Conservation (phyloP, 176 grass and related monocot genomes). For the Avena eriantha region DNA sequence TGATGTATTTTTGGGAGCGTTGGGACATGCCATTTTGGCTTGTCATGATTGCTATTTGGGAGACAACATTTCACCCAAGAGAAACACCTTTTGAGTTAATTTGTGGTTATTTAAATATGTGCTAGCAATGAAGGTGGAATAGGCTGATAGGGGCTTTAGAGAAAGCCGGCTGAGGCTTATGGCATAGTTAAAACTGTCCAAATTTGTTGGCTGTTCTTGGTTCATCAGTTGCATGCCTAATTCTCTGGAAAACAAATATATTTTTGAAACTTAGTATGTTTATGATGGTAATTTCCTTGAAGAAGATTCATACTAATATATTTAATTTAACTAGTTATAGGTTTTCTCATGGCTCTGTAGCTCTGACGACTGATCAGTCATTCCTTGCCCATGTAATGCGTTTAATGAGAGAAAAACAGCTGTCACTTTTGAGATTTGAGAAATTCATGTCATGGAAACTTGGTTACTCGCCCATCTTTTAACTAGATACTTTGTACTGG, state of each 20-base stretch:
- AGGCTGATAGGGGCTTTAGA: conserved; percentile 1
- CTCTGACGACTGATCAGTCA: conserved; percentile 6
- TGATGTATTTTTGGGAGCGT: conserved; percentile 30
- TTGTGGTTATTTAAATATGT: conserved; percentile 25
- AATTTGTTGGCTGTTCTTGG: neutral
- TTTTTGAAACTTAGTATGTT: neutral
- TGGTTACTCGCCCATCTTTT: conserved; percentile 6
- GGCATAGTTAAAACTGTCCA: neutral
- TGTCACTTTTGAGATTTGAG: neutral
- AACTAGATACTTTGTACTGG: conserved; percentile 6
- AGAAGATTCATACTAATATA: conserved; percentile 5
- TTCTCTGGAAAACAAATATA: neutral
- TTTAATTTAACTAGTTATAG: conserved; percentile 1
- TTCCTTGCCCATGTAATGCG: neutral
- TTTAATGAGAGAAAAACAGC: conserved; percentile 24
- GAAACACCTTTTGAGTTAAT: conserved; percentile 21
- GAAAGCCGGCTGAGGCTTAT: neutral
- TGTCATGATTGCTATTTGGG: conserved; percentile 14
- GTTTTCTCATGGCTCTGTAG: conserved; percentile 24
- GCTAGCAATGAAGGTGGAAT: conserved; percentile 19
- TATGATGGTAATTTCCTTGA: conserved; percentile 21
- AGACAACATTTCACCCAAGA: conserved; percentile 25
- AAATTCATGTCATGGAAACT: conserved; percentile 2
- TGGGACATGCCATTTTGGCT: conserved; percentile 8
- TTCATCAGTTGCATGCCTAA: neutral